Evolutionary conservation across 2,329 filamentous ascomycete genomes (phyloP).

Genomic region (Periconia sp.): DNA sequence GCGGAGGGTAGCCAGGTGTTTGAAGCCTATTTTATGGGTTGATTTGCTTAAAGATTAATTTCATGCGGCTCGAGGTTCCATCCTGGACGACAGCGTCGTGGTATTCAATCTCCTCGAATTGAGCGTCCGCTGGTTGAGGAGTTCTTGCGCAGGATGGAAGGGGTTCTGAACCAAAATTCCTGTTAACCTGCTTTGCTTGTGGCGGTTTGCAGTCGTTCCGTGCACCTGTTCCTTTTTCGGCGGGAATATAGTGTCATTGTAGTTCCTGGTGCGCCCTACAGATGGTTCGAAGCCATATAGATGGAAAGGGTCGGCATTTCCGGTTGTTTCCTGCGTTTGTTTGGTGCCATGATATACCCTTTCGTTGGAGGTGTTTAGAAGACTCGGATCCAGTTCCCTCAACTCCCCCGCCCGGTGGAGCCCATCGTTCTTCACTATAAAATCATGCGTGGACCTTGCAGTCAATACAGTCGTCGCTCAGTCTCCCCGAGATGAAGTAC

Average conservation of each 20-base stretch:
- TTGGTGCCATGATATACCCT: background rate
- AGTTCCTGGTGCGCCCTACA: no score
- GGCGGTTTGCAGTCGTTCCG: no score
- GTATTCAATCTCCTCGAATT: background rate
- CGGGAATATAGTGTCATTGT: no score
- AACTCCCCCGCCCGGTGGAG: background rate
- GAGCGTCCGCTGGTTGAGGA: background rate
- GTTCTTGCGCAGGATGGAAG: background rate
- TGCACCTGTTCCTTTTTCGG: no score
- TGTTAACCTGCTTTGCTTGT: no score
- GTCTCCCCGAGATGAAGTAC: background rate
- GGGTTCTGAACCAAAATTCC: no score
- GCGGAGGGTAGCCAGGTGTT: no score
- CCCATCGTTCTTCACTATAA: no score
- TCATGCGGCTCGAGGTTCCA: background rate
- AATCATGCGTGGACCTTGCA: conserved; percentile 3
- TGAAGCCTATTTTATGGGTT: background rate
- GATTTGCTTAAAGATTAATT: background rate
- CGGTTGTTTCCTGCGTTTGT: background rate
- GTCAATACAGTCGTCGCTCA: conserved; percentile 5
- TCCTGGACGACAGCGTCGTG: background rate
- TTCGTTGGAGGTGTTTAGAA: background rate
- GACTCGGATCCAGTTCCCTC: background rate
- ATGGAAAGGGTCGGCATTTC: background rate
- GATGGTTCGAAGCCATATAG: background rate